phyloP scores from a whole-genome alignment of 306 rosid genomes.

The Purshia tridentata region DNA sequence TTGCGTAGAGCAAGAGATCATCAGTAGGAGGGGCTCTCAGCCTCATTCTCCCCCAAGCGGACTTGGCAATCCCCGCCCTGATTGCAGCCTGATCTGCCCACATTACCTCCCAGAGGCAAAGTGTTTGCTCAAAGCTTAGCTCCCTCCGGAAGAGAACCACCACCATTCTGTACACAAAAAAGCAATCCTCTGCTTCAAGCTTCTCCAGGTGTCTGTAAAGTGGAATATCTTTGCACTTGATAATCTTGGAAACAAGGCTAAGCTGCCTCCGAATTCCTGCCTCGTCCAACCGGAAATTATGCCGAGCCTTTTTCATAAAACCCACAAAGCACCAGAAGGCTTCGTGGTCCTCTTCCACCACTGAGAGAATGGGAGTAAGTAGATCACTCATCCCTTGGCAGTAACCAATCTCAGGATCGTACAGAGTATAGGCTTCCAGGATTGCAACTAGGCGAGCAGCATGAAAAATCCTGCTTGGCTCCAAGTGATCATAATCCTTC shows the following conservation, averaged over 20 bases:
- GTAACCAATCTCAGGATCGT: slow-evolving; percentile 32
- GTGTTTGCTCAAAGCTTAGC: slow-evolving; percentile 27
- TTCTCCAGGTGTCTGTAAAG: slow-evolving; percentile 33
- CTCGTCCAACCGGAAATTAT: slow-evolving; percentile 30
- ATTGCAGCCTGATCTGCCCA: slow-evolving; percentile 34
- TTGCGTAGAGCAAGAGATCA: slow-evolving; percentile 26
- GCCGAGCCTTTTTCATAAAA: slow-evolving; percentile 32
- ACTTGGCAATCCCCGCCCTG: slow-evolving; percentile 22
- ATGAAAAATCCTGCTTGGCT: slow-evolving; percentile 25
- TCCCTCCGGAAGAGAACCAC: slow-evolving; percentile 35
- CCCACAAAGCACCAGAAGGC: slow-evolving; percentile 37
- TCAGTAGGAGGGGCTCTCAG: slow-evolving; percentile 29
- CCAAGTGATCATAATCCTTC: slow-evolving; percentile 28
- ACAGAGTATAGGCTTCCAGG: slow-evolving; percentile 26
- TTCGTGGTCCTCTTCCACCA: slow-evolving; percentile 30
- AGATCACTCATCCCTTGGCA: slow-evolving; percentile 36
- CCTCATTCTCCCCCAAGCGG: slow-evolving; percentile 28
- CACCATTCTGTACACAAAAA: slow-evolving; percentile 35
- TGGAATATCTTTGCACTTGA: slow-evolving; percentile 27
- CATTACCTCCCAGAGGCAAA: slow-evolving; percentile 34
- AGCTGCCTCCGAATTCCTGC: slow-evolving; percentile 33
- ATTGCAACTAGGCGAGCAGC: slow-evolving; percentile 31
- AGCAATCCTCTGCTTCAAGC: slow-evolving; percentile 32
- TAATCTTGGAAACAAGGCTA: slow-evolving; percentile 27
- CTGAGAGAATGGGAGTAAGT: slow-evolving; percentile 29